Percentiles rank a stretch among this genome's conserved stretches.
These are phyloP conservation scores for Petunia axillaris DNA, from an alignment of 257 asterid genomes.

Conservation along the genomic window DNA sequence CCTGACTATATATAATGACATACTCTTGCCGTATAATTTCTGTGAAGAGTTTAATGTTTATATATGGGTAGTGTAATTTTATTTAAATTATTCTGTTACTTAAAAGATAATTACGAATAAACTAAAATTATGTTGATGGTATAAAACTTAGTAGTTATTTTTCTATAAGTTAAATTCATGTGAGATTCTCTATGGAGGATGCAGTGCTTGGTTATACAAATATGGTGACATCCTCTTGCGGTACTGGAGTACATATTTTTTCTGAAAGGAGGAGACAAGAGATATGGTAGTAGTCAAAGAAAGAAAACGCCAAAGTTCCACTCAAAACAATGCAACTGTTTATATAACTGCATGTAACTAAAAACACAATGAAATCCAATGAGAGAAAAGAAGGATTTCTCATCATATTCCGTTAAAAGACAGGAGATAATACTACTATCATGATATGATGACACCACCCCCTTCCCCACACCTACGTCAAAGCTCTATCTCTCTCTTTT, in stretches of 20 bases:
- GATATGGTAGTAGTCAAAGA: neutral
- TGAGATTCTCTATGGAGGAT: neutral
- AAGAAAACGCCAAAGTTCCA: constrained; percentile 42
- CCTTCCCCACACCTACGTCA: neutral
- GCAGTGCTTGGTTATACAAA: neutral
- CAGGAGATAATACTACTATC: neutral
- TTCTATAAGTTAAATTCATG: neutral
- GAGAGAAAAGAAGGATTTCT: neutral
- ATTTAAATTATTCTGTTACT: too few species aligned
- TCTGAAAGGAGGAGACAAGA: neutral
- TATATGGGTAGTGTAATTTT: too few species aligned
- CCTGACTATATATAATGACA: too few species aligned
- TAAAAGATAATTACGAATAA: too few species aligned
- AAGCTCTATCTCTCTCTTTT: neutral
- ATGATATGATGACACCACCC: constrained; percentile 7
- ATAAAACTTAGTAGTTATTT: too few species aligned
- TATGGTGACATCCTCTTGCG: neutral
- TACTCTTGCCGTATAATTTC: too few species aligned
- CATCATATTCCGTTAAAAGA: constrained; percentile 3
- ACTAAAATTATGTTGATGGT: too few species aligned
- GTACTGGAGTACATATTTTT: neutral
- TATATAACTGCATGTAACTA: constrained; percentile 10
- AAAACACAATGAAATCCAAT: neutral
- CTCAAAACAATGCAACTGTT: constrained; percentile 40
- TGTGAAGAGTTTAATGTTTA: too few species aligned